A percentile compares a stretch with the other conserved stretches of the same genome.
These are phyloP conservation scores for Coelastrella sp. DNA, from an alignment of 139 green algal genomes.

Conservation along the genomic window DNA sequence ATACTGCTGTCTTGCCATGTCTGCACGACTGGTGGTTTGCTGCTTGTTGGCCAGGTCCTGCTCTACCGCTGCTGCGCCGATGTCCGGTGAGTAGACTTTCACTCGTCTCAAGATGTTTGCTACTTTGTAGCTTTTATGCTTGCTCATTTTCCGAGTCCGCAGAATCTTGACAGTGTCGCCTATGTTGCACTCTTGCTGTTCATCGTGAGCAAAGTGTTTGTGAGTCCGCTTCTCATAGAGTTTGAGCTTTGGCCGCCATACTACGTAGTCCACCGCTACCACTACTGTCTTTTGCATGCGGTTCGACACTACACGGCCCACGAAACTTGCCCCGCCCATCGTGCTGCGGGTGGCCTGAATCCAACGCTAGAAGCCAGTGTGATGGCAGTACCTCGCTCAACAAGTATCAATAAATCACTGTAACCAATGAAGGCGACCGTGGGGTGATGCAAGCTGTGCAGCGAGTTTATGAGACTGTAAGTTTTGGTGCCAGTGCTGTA, in stretches of 20 bases:
- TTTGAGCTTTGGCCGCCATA: slow-evolving; percentile 72
- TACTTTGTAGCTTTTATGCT: slow-evolving; percentile 66
- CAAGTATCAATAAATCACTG: too few relatives aligned
- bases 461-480: too few relatives aligned
- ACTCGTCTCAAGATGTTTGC: slow-evolving; percentile 53
- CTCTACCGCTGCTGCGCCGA: slow-evolving; percentile 18
- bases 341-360: neutral
- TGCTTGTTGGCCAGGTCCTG: neutral
- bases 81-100: slow-evolving; percentile 44
- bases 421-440: too few relatives aligned
- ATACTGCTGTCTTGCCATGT: neutral
- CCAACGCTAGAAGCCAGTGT: neutral
- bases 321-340: slow-evolving; percentile 40
- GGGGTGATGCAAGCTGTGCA: too few relatives aligned
- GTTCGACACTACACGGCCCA: slow-evolving; percentile 70
- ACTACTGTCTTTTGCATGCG: slow-evolving; percentile 77
- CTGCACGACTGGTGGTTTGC: neutral
- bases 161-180: slow-evolving; percentile 71
- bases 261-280: slow-evolving; percentile 67
- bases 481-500: too few relatives aligned
- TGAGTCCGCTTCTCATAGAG: slow-evolving; percentile 65
- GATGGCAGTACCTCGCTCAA: too few relatives aligned
- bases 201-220: slow-evolving; percentile 68
- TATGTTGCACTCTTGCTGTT: slow-evolving; percentile 58
- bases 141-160: slow-evolving; percentile 47